phyloP scores from a whole-genome alignment of 345 rosid species.

The Ceriops tagal region DNA sequence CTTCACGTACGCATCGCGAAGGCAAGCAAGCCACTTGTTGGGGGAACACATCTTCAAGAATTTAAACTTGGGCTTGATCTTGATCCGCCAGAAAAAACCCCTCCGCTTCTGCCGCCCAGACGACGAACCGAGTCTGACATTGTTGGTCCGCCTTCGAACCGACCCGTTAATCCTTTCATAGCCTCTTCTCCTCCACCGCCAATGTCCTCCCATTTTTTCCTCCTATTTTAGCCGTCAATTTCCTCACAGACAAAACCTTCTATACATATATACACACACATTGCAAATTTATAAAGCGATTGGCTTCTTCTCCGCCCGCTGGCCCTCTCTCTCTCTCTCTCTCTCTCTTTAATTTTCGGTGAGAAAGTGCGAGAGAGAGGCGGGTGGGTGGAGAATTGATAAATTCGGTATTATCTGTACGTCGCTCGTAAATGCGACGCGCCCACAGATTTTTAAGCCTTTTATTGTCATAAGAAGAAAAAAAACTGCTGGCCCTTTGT shows the following conservation, averaged over 20 bases:
- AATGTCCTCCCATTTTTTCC: slow-evolving; percentile 24
- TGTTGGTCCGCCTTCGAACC: slow-evolving; percentile 11
- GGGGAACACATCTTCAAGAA: slow-evolving; percentile 30
- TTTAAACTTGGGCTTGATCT: slow-evolving; percentile 46
- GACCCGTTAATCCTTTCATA: slow-evolving; percentile 45
- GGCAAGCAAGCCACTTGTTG: slow-evolving; percentile 48
- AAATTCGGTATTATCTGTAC: neutral
- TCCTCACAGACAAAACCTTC: neutral
- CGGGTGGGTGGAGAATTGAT: neutral
- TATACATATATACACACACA: no score
- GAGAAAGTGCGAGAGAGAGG: neutral
- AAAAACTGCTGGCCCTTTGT: no score
- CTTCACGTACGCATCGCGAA: slow-evolving; percentile 64
- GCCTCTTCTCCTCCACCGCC: slow-evolving; percentile 28
- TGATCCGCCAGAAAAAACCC: slow-evolving; percentile 46
- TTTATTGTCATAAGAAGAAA: no score
- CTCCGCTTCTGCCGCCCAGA: slow-evolving; percentile 15
- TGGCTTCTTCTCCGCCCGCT: no score
- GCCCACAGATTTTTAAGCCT: no score
- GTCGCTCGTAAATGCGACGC: no score
- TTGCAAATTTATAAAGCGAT: no score
- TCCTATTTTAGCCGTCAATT: neutral
- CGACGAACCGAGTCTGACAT: slow-evolving; percentile 24
- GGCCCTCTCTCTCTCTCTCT: no score
- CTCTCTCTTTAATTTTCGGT: neutral